Evolutionary conservation across 176 grass and related monocot genomes (phyloP), one percentile per base, ranked within the genome.

Genomic region (Aegilops sharonensis): DNA sequence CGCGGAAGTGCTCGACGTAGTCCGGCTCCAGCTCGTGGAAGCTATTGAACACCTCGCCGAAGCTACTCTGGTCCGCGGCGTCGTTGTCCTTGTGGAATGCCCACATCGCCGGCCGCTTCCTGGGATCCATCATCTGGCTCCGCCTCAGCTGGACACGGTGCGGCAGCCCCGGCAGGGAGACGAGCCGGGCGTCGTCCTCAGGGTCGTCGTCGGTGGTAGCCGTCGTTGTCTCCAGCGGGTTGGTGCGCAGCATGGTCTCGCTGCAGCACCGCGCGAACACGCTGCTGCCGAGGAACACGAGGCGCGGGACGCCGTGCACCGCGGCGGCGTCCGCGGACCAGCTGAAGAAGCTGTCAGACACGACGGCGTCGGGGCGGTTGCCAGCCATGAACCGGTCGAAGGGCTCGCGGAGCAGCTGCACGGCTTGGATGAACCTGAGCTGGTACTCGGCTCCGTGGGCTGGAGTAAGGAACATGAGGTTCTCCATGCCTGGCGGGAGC

Each of bases 21-120:
- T 68, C 31, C 66, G 67, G 66, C 66, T 68, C 66, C 15, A 68
- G 31, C 31, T 68, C 31, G 1, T 34, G 31, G 66, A 68, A 68
- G 66, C 66, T 40, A 2, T 71, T 71, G 35, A 71, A 71, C 68
- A 71, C 35, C 35, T 71, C 35, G 18, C 68, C 35, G 35, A 40
- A 71, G 68, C 68, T 71, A 35, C 68, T 71, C 68, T 71, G 68
- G 35, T 71, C 68, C 35, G 68, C 68, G 35, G 35, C 68, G 20
- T 71, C 6, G 68, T 71, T 71, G 9, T 37, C n/a, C 35, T 40
- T 10, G 35, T 5, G 11, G 35, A 71, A 71, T 21, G 18, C 35
- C 68, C 68, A 71, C 20, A 5, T 5, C 63, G 2, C 25, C 63
- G 11, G 4, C 9, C 39, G 4, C 35, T 71, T 40, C 20, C 20